Percentiles rank a stretch among this genome's conserved stretches.
phyloP scores from a whole-genome alignment of 345 rosid species.

The Populus euphratica region DNA sequence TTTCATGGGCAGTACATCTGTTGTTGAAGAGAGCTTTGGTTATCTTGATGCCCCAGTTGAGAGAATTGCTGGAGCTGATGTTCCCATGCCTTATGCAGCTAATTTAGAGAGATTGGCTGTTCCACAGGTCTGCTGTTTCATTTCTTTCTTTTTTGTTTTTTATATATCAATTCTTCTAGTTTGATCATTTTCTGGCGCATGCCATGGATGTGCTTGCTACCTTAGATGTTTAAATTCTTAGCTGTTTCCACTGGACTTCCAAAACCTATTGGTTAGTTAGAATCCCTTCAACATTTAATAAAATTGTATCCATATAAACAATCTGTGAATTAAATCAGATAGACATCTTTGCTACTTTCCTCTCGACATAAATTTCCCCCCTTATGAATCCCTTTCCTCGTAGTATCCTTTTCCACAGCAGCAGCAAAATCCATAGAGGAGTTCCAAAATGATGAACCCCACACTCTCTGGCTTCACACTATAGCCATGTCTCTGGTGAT shows the following conservation, averaged over 20 bases:
- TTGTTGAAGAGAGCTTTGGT: constrained; percentile 79
- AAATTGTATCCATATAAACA: neutral
- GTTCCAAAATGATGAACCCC: neutral
- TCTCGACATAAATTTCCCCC: neutral
- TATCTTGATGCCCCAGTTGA: constrained; percentile 85
- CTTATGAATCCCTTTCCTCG: neutral
- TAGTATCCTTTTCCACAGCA: too few species aligned
- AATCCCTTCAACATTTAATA: neutral
- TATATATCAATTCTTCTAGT: constrained; percentile 3
- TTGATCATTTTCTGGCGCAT: neutral
- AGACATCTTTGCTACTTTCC: neutral
- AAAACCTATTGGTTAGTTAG: neutral
- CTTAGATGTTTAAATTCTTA: neutral
- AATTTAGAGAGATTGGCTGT: constrained; percentile 86
- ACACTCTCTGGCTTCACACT: neutral
- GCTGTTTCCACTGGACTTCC: neutral
- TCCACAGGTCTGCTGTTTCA: constrained; percentile 63
- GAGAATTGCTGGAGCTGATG: constrained; percentile 88
- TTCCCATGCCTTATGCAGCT: constrained; percentile 87
- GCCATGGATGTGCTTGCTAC: neutral
- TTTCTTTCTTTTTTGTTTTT: neutral
- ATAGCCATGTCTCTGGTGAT: neutral
- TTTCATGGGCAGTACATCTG: constrained; percentile 47
- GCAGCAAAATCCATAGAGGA: too few species aligned
- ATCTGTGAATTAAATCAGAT: neutral